A percentile compares a stretch with the other conserved stretches of the same genome.
Evolutionary conservation across 1,284 basidiomycete species (phyloP).

Genomic region (Cutaneotrichosporon cavernicola): DNA sequence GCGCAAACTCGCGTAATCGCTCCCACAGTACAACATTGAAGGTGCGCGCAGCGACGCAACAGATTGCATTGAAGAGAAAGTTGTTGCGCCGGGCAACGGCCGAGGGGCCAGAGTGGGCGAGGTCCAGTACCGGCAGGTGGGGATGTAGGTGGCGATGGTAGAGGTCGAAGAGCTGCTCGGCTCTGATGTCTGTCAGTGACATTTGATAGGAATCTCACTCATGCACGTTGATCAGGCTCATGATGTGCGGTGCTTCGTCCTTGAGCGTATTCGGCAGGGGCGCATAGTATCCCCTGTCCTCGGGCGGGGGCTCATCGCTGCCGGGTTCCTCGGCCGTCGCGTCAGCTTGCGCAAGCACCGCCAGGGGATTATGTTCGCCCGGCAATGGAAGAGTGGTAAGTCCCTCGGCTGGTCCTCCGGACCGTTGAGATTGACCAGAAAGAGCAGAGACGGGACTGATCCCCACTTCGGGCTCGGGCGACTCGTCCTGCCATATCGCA

Average conservation of each 20-base stretch:
- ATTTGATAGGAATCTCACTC: slow-evolving; percentile 25
- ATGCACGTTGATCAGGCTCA: slow-evolving; percentile 32
- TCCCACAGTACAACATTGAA: slow-evolving; percentile 37
- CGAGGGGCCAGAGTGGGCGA: slow-evolving; percentile 26
- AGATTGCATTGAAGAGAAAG: slow-evolving; percentile 45
- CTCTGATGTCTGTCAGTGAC: slow-evolving; percentile 23
- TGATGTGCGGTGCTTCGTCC: slow-evolving; percentile 40
- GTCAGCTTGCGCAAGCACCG: slow-evolving; percentile 34
- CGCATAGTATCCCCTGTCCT: slow-evolving; percentile 30
- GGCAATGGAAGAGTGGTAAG: slow-evolving; percentile 37
- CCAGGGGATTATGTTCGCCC: slow-evolving; percentile 36
- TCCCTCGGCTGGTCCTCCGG: slow-evolving; percentile 14
- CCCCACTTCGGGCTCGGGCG: slow-evolving; percentile 5
- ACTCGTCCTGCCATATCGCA: background rate
- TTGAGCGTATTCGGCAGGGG: slow-evolving; percentile 28
- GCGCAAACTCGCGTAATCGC: slow-evolving; percentile 37
- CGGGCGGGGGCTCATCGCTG: background rate
- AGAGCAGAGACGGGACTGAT: background rate
- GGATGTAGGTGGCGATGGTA: slow-evolving; percentile 38
- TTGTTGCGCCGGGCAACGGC: slow-evolving; percentile 38
- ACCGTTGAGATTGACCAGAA: background rate
- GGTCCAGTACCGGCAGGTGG: slow-evolving; percentile 37
- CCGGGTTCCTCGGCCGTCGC: slow-evolving; percentile 14
- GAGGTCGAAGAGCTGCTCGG: slow-evolving; percentile 36
- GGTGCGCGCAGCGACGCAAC: slow-evolving; percentile 37